Conservation (phyloP, 73 alveolate genomes). For the Chromera velia region DNA sequence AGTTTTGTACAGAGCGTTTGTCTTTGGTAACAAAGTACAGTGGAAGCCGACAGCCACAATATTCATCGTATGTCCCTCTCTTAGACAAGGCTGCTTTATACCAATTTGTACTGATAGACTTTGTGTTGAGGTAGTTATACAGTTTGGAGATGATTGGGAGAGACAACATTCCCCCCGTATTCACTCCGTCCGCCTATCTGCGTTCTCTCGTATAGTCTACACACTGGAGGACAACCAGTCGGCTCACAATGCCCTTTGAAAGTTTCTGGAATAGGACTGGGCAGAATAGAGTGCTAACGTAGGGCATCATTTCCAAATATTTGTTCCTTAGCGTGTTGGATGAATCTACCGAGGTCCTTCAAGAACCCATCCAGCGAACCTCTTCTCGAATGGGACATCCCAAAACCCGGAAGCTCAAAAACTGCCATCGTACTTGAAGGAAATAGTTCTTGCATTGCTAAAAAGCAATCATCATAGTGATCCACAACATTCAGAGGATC, state of each 20-base stretch:
- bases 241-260: neutral
- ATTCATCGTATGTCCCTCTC: constrained; percentile 1
- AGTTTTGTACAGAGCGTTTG: too few relatives aligned
- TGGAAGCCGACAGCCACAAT: constrained; percentile 5
- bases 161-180: constrained; percentile 1
- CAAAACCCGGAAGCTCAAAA: constrained; percentile 11
- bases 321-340: neutral
- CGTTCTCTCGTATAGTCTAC: constrained; percentile 3
- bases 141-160: neutral
- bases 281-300: constrained; percentile 3
- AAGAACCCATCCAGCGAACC: neutral
- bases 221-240: constrained; percentile 9
- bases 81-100: neutral
- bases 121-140: constrained; percentile 13
- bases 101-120: constrained; percentile 9
- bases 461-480: constrained; percentile 11
- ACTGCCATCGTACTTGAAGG: neutral
- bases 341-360: neutral
- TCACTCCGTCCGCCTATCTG: constrained; percentile 3
- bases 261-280: neutral
- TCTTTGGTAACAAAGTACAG: too few relatives aligned
- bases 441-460: neutral
- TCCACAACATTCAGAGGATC: constrained; percentile 12
- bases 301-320: neutral
- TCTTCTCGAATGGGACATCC: neutral